Evolutionary conservation across 805 yeast genomes (phyloP).

Genomic region (Blastobotrys terrestris): DNA sequence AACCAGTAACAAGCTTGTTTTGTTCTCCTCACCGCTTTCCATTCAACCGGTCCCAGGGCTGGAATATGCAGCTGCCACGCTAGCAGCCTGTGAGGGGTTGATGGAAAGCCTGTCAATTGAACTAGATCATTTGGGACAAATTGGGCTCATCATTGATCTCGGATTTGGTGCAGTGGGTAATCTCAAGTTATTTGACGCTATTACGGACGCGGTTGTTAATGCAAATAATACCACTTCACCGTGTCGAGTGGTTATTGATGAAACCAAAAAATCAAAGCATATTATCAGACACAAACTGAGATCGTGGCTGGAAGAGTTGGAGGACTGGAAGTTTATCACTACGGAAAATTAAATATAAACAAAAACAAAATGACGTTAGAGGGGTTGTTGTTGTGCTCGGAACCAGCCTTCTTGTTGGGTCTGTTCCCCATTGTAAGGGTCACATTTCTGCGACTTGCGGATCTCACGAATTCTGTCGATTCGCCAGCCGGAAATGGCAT

Average conservation of each 20-base stretch:
- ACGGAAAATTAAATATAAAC: conserved; percentile 9
- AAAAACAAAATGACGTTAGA: too few species aligned
- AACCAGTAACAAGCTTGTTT: background rate
- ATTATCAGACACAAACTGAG: conserved; percentile 27
- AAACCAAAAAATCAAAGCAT: conserved; percentile 6
- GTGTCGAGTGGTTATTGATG: background rate
- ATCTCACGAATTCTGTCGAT: background rate
- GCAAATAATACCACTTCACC: background rate
- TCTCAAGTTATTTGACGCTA: conserved; percentile 17
- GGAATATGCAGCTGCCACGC: conserved; percentile 18
- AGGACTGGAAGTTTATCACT: conserved; percentile 33
- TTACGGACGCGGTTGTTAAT: conserved; percentile 18
- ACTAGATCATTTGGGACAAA: conserved; percentile 17
- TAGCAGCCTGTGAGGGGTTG: conserved; percentile 31
- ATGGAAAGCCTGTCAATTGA: conserved; percentile 27
- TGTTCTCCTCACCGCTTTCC: background rate
- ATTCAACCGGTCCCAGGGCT: conserved; percentile 2
- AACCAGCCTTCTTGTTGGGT: background rate
- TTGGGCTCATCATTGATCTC: conserved; percentile 15
- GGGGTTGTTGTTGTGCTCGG: background rate
- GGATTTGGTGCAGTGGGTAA: conserved; percentile 1
- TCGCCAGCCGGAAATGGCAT: background rate
- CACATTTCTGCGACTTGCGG: background rate
- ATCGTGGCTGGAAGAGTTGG: conserved; percentile 30
- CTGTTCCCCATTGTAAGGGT: background rate